Percentiles rank a stretch among this genome's conserved stretches.
phyloP scores from a whole-genome alignment of 164 flowering plant species.

The Macadamia integrifolia region DNA sequence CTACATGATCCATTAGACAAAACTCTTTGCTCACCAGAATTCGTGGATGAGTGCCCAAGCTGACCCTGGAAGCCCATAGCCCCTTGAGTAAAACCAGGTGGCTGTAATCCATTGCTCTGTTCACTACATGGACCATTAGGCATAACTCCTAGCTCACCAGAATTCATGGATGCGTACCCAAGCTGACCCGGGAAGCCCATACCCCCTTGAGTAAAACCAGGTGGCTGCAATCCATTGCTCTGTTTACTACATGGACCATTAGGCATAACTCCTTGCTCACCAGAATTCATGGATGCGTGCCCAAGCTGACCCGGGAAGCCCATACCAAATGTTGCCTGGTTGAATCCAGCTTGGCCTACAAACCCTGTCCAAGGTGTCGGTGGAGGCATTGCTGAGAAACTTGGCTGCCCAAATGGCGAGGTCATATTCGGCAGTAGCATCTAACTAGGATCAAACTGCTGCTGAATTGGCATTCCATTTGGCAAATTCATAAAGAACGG shows the following conservation, averaged over 20 bases:
- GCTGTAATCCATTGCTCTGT: not conserved
- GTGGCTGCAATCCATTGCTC: not conserved
- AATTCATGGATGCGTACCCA: not conserved
- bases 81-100: conserved; percentile 4
- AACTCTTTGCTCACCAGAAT: conserved; percentile 14
- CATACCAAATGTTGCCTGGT: conserved; percentile 24
- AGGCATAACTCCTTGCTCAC: conserved; percentile 13
- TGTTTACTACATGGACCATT: conserved; percentile 7
- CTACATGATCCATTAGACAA: conserved; percentile 2
- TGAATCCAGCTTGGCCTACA: conserved; percentile 27
- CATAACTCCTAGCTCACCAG: conserved; percentile 10
- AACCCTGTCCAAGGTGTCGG: conserved; percentile 30
- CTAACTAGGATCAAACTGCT: conserved; percentile 36
- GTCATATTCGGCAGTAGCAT: conserved; percentile 17
- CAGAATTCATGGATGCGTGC: conserved; percentile 10
- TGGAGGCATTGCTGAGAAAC: conserved; percentile 24
- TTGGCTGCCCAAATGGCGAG: conserved; percentile 30
- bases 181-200: conserved; percentile 30
- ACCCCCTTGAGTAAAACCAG: conserved; percentile 6
- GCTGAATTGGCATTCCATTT: conserved; percentile 36
- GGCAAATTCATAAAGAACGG: conserved; percentile 30
- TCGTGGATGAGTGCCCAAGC: conserved; percentile 1
- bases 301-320: conserved; percentile 28
- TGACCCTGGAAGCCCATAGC: not conserved
- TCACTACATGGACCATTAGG: conserved; percentile 4